Base-by-base conservation (phyloP, 2,329 filamentous ascomycete species). In the Graphilbum sp. region DNA sequence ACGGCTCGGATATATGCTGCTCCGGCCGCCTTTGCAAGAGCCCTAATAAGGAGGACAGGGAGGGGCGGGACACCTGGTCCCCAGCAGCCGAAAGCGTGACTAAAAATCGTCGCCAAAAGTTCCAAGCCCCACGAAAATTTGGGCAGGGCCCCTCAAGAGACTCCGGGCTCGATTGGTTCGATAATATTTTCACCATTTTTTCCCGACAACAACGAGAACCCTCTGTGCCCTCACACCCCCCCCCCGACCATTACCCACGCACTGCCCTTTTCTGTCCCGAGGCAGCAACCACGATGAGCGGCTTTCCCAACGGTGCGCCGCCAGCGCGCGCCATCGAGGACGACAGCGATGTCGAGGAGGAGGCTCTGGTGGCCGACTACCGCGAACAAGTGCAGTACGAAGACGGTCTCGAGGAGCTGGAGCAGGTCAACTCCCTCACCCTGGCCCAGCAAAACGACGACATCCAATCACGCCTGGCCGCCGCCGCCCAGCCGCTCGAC, bases 321-420 rank as follows among this genome's bases (percentile, higher is more conserved):
- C 68, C 72, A 48, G 58, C 66, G 54, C 71, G 73, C 58, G 62
- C 67, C 49, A 61, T 74, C 42, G 75, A 76, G 52, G 81, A 88
- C 60, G 86, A 92, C 57, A 93, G 85, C 55, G 90, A 96, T 59
- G 81, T 84, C 48, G 87, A 95, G 65, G 88, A 96, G 70, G 90
- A 96, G 65, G 81, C 81, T 52, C 75, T 98, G 49, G 90, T 86
- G 52, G 85, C 86, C 62, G 86, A 96, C 64, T 95, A 95, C 72
- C 79, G 78, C 58, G 85, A 95, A 66, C 88, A 95, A 62, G 84
- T 94, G 50, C 85, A 90, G 58, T 95, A 88, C 54, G 84, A 93
- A 53, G 86, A 87, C 56, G 77, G 79, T 51, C 75, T 86, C 63
- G 78, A 79, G 46, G 82, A 92, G 49, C 64, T 92, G 50, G 86